Evolutionary conservation across 2,329 filamentous ascomycete genomes (phyloP).

Genomic region (Didymella segeticola): DNA sequence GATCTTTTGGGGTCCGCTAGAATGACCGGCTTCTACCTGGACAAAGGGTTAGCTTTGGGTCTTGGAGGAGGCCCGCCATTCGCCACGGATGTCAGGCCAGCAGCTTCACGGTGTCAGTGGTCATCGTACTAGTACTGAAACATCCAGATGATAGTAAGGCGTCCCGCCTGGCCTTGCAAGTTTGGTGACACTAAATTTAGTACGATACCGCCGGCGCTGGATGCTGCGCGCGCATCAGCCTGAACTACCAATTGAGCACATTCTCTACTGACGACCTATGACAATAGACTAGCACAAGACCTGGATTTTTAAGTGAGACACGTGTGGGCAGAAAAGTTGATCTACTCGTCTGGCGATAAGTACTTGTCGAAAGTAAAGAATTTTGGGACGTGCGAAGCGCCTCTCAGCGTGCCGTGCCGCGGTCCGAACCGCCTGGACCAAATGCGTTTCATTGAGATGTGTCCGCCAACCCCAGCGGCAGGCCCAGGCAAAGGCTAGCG

Average conservation of each 20-base stretch:
- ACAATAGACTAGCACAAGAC: conserved; percentile 1
- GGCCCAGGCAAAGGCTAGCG: no score
- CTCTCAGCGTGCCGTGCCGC: background rate
- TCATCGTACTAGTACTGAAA: background rate
- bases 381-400: no score
- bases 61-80: background rate
- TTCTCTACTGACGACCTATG: background rate
- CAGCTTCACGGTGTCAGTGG: background rate
- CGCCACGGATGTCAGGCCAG: background rate
- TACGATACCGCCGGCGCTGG: background rate
- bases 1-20: background rate
- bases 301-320: background rate
- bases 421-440: background rate
- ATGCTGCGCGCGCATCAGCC: background rate
- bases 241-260: background rate
- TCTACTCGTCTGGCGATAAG: background rate
- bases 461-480: no score
- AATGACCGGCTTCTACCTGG: no score
- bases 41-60: background rate
- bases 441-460: no score
- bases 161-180: background rate
- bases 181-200: background rate
- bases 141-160: background rate
- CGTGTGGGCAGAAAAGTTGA: no score
- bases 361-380: no score